Conservation (phyloP, 768 basidiomycete species). For the Auricularia sp. region DNA sequence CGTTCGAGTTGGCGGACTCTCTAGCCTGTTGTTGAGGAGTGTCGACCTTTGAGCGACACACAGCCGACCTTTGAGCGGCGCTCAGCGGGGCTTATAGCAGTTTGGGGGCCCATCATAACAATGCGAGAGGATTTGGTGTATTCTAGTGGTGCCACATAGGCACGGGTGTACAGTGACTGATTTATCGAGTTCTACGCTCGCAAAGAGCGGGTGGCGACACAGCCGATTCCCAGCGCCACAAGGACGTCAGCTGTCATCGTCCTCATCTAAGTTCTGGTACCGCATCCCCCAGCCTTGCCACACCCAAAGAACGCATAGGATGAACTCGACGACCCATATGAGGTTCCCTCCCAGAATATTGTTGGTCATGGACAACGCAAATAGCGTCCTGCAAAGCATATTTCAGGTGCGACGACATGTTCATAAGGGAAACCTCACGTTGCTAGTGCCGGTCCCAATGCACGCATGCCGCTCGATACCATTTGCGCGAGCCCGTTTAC, state of each 20-base stretch:
- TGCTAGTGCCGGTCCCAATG: neutral
- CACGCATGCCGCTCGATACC: neutral
- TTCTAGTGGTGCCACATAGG: neutral
- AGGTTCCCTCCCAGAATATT: neutral
- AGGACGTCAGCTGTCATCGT: neutral
- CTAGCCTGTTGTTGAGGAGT: neutral
- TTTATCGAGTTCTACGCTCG: neutral
- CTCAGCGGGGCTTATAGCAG: too few relatives aligned
- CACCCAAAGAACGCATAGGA: neutral
- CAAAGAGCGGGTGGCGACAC: neutral
- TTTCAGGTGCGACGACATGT: neutral
- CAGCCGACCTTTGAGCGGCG: too few relatives aligned
- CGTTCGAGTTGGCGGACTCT: neutral
- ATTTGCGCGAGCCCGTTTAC: neutral
- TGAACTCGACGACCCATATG: neutral
- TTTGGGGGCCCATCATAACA: too few relatives aligned
- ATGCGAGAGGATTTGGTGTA: too few relatives aligned
- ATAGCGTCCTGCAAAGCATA: neutral
- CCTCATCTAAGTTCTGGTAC: neutral
- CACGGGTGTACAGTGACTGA: neutral
- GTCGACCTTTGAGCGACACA: neutral
- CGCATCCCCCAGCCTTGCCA: neutral
- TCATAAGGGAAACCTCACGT: neutral
- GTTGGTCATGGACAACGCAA: neutral
- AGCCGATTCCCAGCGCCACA: neutral